Evolutionary conservation across 2,329 filamentous ascomycete species (phyloP).

Genomic region (Neonectria ditissima): DNA sequence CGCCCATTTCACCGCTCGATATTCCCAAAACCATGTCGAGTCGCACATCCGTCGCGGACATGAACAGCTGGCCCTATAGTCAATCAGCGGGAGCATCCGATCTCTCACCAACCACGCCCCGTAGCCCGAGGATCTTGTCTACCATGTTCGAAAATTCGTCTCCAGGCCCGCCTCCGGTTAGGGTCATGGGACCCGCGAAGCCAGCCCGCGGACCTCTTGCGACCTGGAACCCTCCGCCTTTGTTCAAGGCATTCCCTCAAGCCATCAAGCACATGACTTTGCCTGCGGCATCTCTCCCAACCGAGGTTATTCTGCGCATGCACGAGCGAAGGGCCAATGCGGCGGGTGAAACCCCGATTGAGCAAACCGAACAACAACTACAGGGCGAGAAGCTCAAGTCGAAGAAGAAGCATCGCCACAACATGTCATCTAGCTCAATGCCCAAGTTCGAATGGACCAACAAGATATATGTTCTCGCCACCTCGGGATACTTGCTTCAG

Average conservation of each 20-base stretch:
- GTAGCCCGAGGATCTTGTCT: constrained; percentile 40
- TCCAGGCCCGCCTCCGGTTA: constrained; percentile 28
- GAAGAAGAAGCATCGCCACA: constrained; percentile 62
- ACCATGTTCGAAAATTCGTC: constrained; percentile 40
- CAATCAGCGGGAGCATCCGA: constrained; percentile 53
- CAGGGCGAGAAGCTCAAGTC: constrained; percentile 50
- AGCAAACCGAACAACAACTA: constrained; percentile 27
- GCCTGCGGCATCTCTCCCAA: constrained; percentile 73
- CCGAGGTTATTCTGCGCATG: constrained; percentile 75
- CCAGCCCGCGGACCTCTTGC: constrained; percentile 50
- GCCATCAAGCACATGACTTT: constrained; percentile 80
- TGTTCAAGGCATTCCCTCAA: constrained; percentile 90
- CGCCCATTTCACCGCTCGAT: constrained; percentile 46
- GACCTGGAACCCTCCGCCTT: constrained; percentile 76
- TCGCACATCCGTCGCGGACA: constrained; percentile 60
- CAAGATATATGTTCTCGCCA: constrained; percentile 79
- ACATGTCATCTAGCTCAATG: constrained; percentile 54
- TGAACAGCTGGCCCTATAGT: constrained; percentile 57
- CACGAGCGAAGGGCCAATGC: constrained; percentile 60
- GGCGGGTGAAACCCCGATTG: constrained; percentile 33
- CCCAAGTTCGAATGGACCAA: constrained; percentile 72
- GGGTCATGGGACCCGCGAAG: constrained; percentile 35
- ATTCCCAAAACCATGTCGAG: constrained; percentile 52
- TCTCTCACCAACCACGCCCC: constrained; percentile 44
- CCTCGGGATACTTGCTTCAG: constrained; percentile 79